These are phyloP conservation scores for Kregervanrija pseudodelftensis DNA, from an alignment of 805 yeast genomes.

Conservation along the genomic window DNA sequence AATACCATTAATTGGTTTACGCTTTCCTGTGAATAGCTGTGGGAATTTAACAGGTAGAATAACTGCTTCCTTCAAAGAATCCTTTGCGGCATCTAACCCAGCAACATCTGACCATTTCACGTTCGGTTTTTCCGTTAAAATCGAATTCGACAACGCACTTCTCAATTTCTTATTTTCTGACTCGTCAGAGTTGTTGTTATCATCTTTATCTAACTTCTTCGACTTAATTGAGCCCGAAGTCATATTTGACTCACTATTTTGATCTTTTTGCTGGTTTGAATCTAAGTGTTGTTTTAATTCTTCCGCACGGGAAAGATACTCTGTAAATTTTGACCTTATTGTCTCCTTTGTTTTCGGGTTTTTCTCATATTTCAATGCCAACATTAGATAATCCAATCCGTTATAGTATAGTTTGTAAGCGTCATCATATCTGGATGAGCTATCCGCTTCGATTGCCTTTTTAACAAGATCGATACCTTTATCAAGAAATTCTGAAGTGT, in stretches of 20 bases:
- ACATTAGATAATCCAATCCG: conserved; percentile 90
- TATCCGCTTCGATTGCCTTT: conserved; percentile 91
- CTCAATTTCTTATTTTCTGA: conserved; percentile 83
- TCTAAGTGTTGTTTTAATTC: conserved; percentile 86
- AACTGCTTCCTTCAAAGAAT: conserved; percentile 94
- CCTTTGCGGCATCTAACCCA: conserved; percentile 91
- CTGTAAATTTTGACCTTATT: conserved; percentile 82
- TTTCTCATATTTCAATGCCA: conserved; percentile 92
- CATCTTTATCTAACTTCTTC: conserved; percentile 41
- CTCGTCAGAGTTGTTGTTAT: conserved; percentile 50
- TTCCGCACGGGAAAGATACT: conserved; percentile 88
- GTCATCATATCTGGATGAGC: conserved; percentile 83
- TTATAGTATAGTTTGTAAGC: conserved; percentile 90
- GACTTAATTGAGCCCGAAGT: conserved; percentile 53
- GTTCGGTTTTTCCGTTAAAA: conserved; percentile 84
- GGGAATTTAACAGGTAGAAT: conserved; percentile 95
- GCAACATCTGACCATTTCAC: conserved; percentile 95
- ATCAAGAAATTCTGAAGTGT: conserved; percentile 61
- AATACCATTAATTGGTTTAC: conserved; percentile 90
- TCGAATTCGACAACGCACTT: conserved; percentile 88
- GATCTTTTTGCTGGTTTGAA: conserved; percentile 39
- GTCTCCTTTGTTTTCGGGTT: conserved; percentile 84
- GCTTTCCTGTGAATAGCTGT: conserved; percentile 87
- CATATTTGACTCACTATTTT: conserved; percentile 44
- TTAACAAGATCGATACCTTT: conserved; percentile 95